Evolutionary conservation across 345 rosid species (phyloP), one percentile per base, ranked within the genome.

Genomic region (Aquilaria yunnanensis): DNA sequence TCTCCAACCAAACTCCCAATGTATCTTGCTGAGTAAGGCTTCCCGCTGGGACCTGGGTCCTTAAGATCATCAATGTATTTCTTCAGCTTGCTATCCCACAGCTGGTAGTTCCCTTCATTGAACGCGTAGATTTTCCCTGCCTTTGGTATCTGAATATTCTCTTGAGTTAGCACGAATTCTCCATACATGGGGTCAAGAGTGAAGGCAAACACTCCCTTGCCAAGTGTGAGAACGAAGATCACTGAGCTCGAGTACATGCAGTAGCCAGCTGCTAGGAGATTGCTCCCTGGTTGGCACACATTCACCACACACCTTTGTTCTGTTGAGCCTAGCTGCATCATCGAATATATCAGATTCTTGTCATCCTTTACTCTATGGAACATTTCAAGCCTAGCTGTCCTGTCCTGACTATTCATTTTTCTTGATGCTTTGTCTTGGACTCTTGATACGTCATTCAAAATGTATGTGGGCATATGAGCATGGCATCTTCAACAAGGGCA

Each of bases 1-100:
- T 93, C 98, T 11, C 98, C 98, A 2, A 93, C 97, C 80, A 93
- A 80, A 70, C 98, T 93, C 2, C 98, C 96, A 29, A 90, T 93
- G 74, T 93, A 93, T 57, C 97, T 70, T 23, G 98, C 92, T 9
- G 98, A 93, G 67, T 90, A 89, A 30, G 98, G 98, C 77, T 90
- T 93, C 51, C 82, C 80, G 23, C 80, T 83, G 0, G 95, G 86
- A 57, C 96, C 97, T 13, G 96, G 98, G 74, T 90, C 98, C 76
- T 90, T 90, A 12, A 93, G 92, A 57, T 76, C 85, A 66, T 90
- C 98, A 2, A 93, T 85, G 77, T 93, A 93, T 84, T 85, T 93
- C 92, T 86, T 93, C 62, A 90, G 65, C 43, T 93, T 90, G 14
- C 79, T 94, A 60, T 90, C 98, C 97, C 97, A 93, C 73, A 93